Evolutionary conservation across 2,329 filamentous ascomycete genomes (phyloP).

Genomic region (Nigrograna mackinnonii): DNA sequence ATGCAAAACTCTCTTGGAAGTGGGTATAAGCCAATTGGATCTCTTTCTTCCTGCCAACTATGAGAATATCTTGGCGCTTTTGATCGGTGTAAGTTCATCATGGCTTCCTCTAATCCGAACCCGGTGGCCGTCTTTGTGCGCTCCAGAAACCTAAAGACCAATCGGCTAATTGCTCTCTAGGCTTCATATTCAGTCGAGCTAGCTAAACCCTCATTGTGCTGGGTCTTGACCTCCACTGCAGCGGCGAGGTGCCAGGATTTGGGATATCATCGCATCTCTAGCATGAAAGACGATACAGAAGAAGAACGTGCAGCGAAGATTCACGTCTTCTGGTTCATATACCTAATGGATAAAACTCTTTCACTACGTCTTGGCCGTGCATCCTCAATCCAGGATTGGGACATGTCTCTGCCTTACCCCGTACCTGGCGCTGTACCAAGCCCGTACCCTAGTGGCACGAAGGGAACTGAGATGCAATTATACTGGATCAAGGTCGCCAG

Average conservation of each 20-base stretch:
- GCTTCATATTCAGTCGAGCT: conserved; percentile 36
- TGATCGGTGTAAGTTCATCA: conserved; percentile 27
- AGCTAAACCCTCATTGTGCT: conserved; percentile 39
- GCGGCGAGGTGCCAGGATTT: conserved; percentile 33
- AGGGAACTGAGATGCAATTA: conserved; percentile 22
- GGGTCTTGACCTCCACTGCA: conserved; percentile 34
- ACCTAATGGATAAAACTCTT: conserved; percentile 42
- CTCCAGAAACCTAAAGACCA: too few species aligned
- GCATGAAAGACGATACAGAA: conserved; percentile 34
- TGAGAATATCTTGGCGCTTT: conserved; percentile 40
- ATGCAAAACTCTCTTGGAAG: conserved; percentile 51
- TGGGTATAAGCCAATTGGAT: conserved; percentile 34
- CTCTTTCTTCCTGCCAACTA: conserved; percentile 35
- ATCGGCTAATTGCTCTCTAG: conserved; percentile 5
- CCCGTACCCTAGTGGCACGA: not conserved
- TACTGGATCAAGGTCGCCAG: conserved; percentile 39
- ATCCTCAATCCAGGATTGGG: conserved; percentile 42
- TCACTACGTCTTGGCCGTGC: conserved; percentile 42
- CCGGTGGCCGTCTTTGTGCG: too few species aligned
- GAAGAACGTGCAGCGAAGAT: conserved; percentile 32
- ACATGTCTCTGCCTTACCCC: conserved; percentile 31
- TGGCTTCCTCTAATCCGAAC: not conserved
- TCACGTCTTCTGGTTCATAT: conserved; percentile 42
- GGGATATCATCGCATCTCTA: conserved; percentile 40
- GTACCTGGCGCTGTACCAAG: not conserved